These are phyloP conservation scores for Circinella minor DNA, from an alignment of 371 early-diverging fungal species.

Conservation along the genomic window DNA sequence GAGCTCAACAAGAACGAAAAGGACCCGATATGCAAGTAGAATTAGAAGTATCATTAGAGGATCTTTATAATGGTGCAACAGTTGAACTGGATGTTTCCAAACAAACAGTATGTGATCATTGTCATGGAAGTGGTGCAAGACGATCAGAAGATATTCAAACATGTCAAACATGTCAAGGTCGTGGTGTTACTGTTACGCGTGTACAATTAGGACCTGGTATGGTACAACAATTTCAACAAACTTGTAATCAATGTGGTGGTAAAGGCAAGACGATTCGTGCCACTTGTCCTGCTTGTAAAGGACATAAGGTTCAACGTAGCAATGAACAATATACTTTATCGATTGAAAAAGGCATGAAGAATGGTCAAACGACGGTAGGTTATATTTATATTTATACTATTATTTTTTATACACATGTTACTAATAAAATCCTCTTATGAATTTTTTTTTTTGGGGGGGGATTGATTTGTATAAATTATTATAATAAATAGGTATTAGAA, in stretches of 20 bases:
- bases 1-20: constrained; percentile 39
- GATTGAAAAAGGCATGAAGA: constrained; percentile 88
- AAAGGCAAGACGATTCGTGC: constrained; percentile 84
- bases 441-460: too few species aligned
- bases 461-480: not conserved
- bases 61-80: constrained; percentile 83
- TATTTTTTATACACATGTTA: not conserved
- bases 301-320: constrained; percentile 84
- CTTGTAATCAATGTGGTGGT: constrained; percentile 90
- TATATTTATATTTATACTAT: not conserved
- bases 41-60: constrained; percentile 85
- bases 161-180: constrained; percentile 82
- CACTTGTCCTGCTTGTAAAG: constrained; percentile 84
- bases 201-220: constrained; percentile 93
- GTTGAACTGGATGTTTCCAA: constrained; percentile 91
- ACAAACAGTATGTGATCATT: constrained; percentile 91
- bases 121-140: constrained; percentile 93
- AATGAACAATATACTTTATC: constrained; percentile 80
- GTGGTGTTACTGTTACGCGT: constrained; percentile 80
- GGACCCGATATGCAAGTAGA: constrained; percentile 82
- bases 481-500: constrained; percentile 64
- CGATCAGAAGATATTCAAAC: constrained; percentile 81
- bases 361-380: constrained; percentile 76
- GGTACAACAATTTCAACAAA: constrained; percentile 91
- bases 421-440: too few species aligned